phyloP scores from a whole-genome alignment of 352 stramenopile genomes.

The Globisporangium orthogonon region DNA sequence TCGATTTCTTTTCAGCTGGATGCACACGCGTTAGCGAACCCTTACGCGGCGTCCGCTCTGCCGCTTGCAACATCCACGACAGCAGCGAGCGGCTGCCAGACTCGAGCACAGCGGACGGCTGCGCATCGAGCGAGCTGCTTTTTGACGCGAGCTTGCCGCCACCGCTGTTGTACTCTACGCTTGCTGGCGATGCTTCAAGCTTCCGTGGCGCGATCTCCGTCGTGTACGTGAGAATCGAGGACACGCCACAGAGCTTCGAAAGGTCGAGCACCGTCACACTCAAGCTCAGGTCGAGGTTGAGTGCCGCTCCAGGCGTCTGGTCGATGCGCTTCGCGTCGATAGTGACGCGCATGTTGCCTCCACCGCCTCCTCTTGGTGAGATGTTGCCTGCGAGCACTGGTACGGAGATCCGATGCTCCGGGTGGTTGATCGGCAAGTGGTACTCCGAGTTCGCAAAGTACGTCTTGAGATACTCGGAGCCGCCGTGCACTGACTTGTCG shows the following conservation, averaged over 20 bases:
- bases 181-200: slow-evolving; percentile 16
- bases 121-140: neutral
- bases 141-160: neutral
- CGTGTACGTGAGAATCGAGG: slow-evolving; percentile 63
- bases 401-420: slow-evolving; percentile 58
- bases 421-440: slow-evolving; percentile 61
- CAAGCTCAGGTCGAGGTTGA: slow-evolving; percentile 64
- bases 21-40: slow-evolving; percentile 6
- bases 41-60: slow-evolving; percentile 21
- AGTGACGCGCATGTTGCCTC: neutral
- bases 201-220: slow-evolving; percentile 26
- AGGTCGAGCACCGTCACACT: slow-evolving; percentile 70
- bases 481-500: slow-evolving; percentile 51
- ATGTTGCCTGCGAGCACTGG: slow-evolving; percentile 22
- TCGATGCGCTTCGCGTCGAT: slow-evolving; percentile 38
- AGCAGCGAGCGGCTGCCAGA: slow-evolving; percentile 43
- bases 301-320: slow-evolving; percentile 19
- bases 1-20: neutral
- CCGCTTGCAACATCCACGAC: slow-evolving; percentile 50
- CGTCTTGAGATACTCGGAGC: slow-evolving; percentile 66
- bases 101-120: slow-evolving; percentile 5
- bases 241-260: slow-evolving; percentile 70
- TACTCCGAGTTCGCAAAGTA: slow-evolving; percentile 68
- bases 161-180: neutral
- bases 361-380: slow-evolving; percentile 34